A percentile compares a stretch with the other conserved stretches of the same genome.
Evolutionary conservation across 441 rosid species (phyloP).

Genomic region (Pelargonium myrrhifolium): DNA sequence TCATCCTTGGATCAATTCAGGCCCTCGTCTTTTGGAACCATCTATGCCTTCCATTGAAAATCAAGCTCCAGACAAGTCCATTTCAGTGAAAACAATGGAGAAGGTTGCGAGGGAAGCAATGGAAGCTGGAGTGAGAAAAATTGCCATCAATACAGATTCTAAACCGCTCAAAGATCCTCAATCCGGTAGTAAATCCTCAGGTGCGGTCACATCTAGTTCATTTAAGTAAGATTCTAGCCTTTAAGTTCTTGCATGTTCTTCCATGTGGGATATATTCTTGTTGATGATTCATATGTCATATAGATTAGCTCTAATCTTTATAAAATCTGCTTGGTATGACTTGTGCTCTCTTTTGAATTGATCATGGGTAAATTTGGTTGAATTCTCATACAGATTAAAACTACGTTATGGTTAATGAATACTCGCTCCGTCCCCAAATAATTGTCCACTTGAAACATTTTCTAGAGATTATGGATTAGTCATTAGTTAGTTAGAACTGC

Average conservation of each 20-base stretch:
- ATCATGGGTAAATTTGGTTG: neutral
- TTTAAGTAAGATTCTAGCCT: neutral
- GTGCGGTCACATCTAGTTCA: neutral
- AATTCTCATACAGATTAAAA: neutral
- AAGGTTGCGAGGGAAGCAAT: conserved; percentile 47
- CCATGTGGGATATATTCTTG: neutral
- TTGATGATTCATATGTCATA: neutral
- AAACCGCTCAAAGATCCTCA: conserved; percentile 27
- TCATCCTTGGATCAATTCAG: conserved; percentile 55
- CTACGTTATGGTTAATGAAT: neutral
- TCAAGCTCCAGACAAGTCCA: conserved; percentile 18
- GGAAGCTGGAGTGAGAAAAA: conserved; percentile 45
- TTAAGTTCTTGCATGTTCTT: neutral
- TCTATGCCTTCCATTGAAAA: conserved; percentile 23
- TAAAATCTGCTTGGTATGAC: neutral
- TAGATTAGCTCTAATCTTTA: neutral
- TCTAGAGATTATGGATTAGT: too few species aligned
- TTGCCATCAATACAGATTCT: conserved; percentile 39
- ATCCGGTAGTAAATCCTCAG: conserved; percentile 15
- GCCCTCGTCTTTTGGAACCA: conserved; percentile 47
- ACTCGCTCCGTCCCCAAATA: neutral
- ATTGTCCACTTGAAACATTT: too few species aligned
- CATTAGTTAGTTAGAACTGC: too few species aligned
- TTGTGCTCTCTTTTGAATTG: neutral
- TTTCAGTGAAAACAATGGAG: conserved; percentile 26